phyloP scores from a whole-genome alignment of 2,329 filamentous ascomycete genomes.

The Trichoderma asperellum region DNA sequence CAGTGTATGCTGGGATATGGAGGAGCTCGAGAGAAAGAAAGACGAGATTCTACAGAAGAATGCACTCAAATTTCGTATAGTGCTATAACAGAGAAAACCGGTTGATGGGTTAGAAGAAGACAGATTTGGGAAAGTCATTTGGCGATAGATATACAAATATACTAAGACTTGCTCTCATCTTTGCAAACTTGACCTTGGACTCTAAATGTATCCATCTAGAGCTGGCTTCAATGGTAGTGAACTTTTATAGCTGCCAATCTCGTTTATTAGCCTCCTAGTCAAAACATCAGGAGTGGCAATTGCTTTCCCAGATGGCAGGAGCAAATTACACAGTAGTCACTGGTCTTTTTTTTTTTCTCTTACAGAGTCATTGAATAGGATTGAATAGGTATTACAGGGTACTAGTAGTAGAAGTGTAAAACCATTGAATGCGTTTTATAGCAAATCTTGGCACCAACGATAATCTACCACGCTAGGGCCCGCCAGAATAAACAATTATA shows the following conservation, averaged over 20 bases:
- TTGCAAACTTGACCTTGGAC: not conserved
- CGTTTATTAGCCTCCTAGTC: not conserved
- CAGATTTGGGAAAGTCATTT: not conserved
- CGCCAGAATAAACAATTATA: no score
- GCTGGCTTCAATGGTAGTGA: not conserved
- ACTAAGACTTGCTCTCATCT: not conserved
- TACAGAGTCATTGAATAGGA: not conserved
- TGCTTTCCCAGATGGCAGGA: not conserved
- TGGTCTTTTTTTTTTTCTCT: not conserved
- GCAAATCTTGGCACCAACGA: not conserved
- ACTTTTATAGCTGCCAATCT: not conserved
- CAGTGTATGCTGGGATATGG: constrained; percentile 39
- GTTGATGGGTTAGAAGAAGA: not conserved
- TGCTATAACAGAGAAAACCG: not conserved
- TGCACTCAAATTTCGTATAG: constrained; percentile 35
- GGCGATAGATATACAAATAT: not conserved
- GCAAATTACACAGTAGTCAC: not conserved
- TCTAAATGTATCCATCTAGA: no score
- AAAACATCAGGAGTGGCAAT: not conserved
- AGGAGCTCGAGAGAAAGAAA: constrained; percentile 39
- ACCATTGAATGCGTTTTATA: not conserved
- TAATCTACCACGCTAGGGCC: not conserved
- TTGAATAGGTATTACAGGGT: not conserved
- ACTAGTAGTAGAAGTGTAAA: not conserved
- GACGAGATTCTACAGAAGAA: constrained; percentile 38